phyloP scores from a whole-genome alignment of 768 basidiomycete genomes.

The Psilocybe tampanensis region DNA sequence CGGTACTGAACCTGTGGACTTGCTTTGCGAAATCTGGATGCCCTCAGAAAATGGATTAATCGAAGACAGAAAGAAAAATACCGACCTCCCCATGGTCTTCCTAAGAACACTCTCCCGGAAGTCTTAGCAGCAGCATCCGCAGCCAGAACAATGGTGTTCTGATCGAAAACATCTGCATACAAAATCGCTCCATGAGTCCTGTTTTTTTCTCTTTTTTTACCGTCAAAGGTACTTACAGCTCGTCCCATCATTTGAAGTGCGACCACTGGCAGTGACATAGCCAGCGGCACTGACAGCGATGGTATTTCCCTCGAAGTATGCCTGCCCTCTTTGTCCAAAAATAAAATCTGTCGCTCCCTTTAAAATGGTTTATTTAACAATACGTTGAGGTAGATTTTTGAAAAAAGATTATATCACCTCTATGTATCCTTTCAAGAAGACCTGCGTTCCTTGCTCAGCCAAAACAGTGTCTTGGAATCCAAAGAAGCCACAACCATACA shows the following conservation, averaged over 20 bases:
- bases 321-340: slow-evolving; percentile 45
- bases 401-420: slow-evolving; percentile 31
- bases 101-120: slow-evolving; percentile 40
- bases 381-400: not conserved
- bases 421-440: slow-evolving; percentile 49
- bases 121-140: slow-evolving; percentile 38
- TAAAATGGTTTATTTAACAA: slow-evolving; percentile 35
- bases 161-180: slow-evolving; percentile 41
- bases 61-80: not conserved
- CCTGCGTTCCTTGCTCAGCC: slow-evolving; percentile 49
- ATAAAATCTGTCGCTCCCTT: slow-evolving; percentile 55
- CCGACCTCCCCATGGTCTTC: slow-evolving; percentile 43
- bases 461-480: slow-evolving; percentile 54
- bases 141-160: slow-evolving; percentile 46
- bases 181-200: slow-evolving; percentile 10
- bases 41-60: not conserved
- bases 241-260: slow-evolving; percentile 44
- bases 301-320: slow-evolving; percentile 52
- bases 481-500: slow-evolving; percentile 48
- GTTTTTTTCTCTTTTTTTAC: slow-evolving; percentile 37
- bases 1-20: slow-evolving; percentile 9
- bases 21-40: slow-evolving; percentile 44
- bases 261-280: slow-evolving; percentile 51
- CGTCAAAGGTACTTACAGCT: slow-evolving; percentile 50
- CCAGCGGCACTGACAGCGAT: slow-evolving; percentile 47